Evolutionary conservation across 768 basidiomycete species (phyloP).

Genomic region (Kwoniella shandongensis): DNA sequence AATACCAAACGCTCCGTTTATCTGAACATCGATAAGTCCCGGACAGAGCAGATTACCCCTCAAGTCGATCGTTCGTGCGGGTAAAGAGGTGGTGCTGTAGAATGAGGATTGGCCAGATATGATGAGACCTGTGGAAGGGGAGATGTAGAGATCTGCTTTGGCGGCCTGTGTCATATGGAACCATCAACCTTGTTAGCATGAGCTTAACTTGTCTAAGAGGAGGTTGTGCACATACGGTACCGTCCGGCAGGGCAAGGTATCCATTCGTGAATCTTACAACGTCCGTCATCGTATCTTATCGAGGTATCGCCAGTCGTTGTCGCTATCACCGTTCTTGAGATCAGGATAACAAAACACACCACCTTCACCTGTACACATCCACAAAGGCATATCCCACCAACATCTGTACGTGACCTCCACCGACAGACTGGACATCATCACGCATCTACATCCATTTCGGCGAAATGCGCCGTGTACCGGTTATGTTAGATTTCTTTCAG

Average conservation of each 20-base stretch:
- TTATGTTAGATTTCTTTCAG: too few relatives aligned
- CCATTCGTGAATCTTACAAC: constrained; percentile 86
- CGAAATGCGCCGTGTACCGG: too few relatives aligned
- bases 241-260: constrained; percentile 74
- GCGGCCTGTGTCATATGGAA: background rate
- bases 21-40: constrained; percentile 81
- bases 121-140: constrained; percentile 65
- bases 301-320: background rate
- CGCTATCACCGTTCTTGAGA: background rate
- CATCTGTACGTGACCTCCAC: too few relatives aligned
- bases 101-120: constrained; percentile 52
- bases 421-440: too few relatives aligned
- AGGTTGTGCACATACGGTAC: constrained; percentile 68
- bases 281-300: constrained; percentile 20
- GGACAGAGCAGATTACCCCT: constrained; percentile 80
- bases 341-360: background rate
- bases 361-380: background rate
- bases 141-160: constrained; percentile 21
- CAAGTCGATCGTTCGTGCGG: constrained; percentile 60
- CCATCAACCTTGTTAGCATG: too few relatives aligned
- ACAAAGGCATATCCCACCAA: too few relatives aligned
- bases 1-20: constrained; percentile 69
- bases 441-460: too few relatives aligned
- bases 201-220: too few relatives aligned
- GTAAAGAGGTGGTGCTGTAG: constrained; percentile 5